Percentiles rank a stretch among this genome's conserved stretches.
These are phyloP conservation scores for Fusarium drepaniforme DNA, from an alignment of 2,329 filamentous ascomycete genomes.

Conservation along the genomic window DNA sequence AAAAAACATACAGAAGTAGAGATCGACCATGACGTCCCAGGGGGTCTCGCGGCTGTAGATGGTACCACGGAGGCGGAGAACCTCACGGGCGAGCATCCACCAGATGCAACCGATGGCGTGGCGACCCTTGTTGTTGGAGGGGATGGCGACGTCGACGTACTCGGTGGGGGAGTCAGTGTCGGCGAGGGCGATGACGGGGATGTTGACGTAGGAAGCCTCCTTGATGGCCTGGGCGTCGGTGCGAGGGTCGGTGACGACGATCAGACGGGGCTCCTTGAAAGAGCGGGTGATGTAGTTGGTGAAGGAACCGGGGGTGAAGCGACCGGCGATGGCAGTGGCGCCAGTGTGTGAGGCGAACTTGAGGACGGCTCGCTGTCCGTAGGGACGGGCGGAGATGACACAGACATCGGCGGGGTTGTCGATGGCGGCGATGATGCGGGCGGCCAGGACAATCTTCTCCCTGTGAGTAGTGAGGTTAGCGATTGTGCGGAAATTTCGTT, in stretches of 20 bases:
- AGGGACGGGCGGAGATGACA: conserved; percentile 99
- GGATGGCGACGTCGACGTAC: conserved; percentile 99
- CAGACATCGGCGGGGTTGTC: conserved; percentile 99
- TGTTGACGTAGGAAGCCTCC: conserved; percentile 99
- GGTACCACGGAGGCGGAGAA: conserved; percentile 97
- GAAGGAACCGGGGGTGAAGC: conserved; percentile 99
- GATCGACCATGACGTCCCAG: conserved; percentile 99
- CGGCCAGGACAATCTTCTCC: conserved; percentile 99
- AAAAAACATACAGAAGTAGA: conserved; percentile 89
- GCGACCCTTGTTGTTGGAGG: conserved; percentile 99
- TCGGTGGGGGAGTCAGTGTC: conserved; percentile 99
- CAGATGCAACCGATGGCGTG: conserved; percentile 98
- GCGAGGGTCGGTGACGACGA: conserved; percentile 99
- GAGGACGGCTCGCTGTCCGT: conserved; percentile 98
- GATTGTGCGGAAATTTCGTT: conserved; percentile 4
- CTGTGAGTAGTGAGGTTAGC: conserved; percentile 59
- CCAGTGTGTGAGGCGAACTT: conserved; percentile 99
- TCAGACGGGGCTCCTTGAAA: conserved; percentile 99
- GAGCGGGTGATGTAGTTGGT: conserved; percentile 99
- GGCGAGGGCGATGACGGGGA: conserved; percentile 98
- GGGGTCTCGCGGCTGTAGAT: conserved; percentile 95
- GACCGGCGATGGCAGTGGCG: conserved; percentile 97
- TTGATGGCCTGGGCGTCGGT: conserved; percentile 99
- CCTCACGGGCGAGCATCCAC: conserved; percentile 99
- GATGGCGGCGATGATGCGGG: conserved; percentile 97